Base-by-base conservation (phyloP, 2,329 filamentous ascomycete genomes). In the Trichophyton verrucosum region DNA sequence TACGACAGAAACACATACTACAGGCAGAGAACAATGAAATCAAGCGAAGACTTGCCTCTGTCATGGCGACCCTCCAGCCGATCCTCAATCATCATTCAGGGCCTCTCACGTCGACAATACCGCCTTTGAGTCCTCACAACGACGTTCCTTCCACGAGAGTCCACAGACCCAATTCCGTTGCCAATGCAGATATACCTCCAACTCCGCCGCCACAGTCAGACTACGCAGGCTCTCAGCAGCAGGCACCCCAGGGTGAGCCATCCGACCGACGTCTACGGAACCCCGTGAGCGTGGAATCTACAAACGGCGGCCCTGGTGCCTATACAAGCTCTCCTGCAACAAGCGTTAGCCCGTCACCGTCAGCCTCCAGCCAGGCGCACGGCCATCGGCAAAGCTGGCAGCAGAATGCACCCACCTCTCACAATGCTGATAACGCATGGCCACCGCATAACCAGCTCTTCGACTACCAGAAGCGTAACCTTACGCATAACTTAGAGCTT, bases 1-100 rank as follows among this genome's bases (percentile, higher is more conserved):
- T 92, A 60, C 80, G 83, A 36, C 85, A 90, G 73, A 91, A 90
- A 76, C 87, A 92, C 69, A 81, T 82, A 13, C 83, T 90, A 59
- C 83, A 90, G 75, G 82, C 83, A 36, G 89, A 95, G 75, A 92
- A 94, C 76, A 82, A 83, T 63, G 87, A 91, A 65, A 86, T 95
- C 65, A 86, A 85, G 68, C 80, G 82, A 69, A 82, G 85, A 36
- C 75, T 95, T 66, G 80, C 83, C 61, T 79, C 81, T 36, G 81
- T 90, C 44, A 74, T 91, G 70, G 77, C 81, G 65, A 80, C 78
- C 20, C 69, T 79, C 57, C 76, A 78, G 62, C 76, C 77, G 38
- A 66, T 79, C 51, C 58, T 61, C 2, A 55, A 57, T 36, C 61
- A 40, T 20, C 61, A 40, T 11, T 17, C 55, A 42, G 40, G 22